Conservation (phyloP, 176 grass and related monocot species). For the Hyparrhenia diplandra region DNA sequence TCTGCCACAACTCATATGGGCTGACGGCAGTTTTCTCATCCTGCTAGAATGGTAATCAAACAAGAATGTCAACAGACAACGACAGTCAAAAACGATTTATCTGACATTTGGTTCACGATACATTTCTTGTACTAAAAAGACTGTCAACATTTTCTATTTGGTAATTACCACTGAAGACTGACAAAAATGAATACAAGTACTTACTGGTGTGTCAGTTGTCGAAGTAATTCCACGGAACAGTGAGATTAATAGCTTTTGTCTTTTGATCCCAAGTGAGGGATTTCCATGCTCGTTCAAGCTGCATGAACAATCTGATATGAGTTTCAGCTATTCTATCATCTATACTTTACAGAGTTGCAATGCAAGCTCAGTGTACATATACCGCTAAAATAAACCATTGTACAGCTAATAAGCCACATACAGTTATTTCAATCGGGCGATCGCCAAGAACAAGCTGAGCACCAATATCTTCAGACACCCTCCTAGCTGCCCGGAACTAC, state of each 20-base stretch:
- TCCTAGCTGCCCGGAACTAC: conserved; percentile 81
- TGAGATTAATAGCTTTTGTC: conserved; percentile 50
- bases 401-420: conserved; percentile 19
- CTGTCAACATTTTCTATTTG: not conserved
- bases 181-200: conserved; percentile 10
- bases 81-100: not conserved
- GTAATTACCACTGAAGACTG: not conserved
- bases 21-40: conserved; percentile 45
- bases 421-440: conserved; percentile 96
- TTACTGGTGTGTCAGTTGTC: conserved; percentile 21
- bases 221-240: conserved; percentile 69
- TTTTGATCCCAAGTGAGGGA: conserved; percentile 79
- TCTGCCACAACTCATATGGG: conserved; percentile 76
- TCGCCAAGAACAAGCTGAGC: conserved; percentile 93
- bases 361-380: not conserved
- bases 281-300: conserved; percentile 95
- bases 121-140: not conserved
- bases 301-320: conserved; percentile 18
- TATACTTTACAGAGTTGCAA: not conserved
- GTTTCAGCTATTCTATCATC: not conserved
- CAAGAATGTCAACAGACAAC: not conserved
- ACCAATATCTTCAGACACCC: conserved; percentile 81
- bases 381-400: not conserved
- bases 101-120: not conserved
- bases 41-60: conserved; percentile 10